These are phyloP conservation scores for Xylariaceae sp. DNA, from an alignment of 2,329 filamentous ascomycete species.

Conservation along the genomic window DNA sequence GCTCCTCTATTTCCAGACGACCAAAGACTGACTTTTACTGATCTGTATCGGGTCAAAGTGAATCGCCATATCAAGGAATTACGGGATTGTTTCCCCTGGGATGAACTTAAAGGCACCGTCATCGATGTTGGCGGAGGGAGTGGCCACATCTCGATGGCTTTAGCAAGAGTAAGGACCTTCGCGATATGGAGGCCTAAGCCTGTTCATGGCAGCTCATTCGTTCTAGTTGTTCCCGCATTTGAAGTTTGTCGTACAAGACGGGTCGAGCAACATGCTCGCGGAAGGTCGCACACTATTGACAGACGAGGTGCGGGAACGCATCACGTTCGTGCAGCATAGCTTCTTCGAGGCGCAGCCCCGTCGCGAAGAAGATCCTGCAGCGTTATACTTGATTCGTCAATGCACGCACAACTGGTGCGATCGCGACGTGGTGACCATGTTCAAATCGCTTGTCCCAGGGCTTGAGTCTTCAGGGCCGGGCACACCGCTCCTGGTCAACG, in stretches of 20 bases:
- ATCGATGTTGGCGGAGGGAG: slow-evolving; percentile 25
- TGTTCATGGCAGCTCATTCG: background rate
- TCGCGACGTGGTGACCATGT: slow-evolving; percentile 11
- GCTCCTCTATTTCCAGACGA: background rate
- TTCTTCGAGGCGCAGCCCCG: slow-evolving; percentile 37
- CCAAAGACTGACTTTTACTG: background rate
- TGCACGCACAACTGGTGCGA: slow-evolving; percentile 27
- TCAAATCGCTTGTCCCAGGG: slow-evolving; percentile 6
- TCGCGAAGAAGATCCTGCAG: slow-evolving; percentile 9
- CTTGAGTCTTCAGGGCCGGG: slow-evolving; percentile 1
- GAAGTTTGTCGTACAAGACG: slow-evolving; percentile 34
- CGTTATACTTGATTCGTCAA: slow-evolving; percentile 34
- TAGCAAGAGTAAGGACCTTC: slow-evolving; percentile 15
- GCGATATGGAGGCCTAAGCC: background rate
- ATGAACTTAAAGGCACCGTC: slow-evolving; percentile 10
- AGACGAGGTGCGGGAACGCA: slow-evolving; percentile 19
- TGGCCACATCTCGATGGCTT: slow-evolving; percentile 22
- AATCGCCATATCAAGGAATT: slow-evolving; percentile 18
- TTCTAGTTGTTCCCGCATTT: slow-evolving; percentile 13
- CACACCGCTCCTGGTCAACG: slow-evolving; percentile 15
- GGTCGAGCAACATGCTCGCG: slow-evolving; percentile 24
- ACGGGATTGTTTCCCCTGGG: slow-evolving; percentile 17
- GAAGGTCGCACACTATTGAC: slow-evolving; percentile 24
- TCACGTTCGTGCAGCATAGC: slow-evolving; percentile 28
- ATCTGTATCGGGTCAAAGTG: slow-evolving; percentile 8